phyloP scores from a whole-genome alignment of 2,329 filamentous ascomycete genomes.

The Penicillium sp. region DNA sequence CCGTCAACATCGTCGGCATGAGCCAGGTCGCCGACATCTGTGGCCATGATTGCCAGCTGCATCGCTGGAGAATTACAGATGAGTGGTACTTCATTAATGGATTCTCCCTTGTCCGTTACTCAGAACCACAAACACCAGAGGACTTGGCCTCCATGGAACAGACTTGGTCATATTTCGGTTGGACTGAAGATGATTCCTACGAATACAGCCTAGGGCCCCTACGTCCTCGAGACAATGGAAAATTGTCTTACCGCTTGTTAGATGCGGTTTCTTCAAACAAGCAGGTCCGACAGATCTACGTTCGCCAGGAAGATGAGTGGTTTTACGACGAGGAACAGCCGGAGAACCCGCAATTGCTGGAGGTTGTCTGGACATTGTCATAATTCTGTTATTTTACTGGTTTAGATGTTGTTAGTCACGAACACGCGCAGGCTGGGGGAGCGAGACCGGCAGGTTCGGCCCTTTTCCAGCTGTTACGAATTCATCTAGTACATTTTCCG shows the following conservation, averaged over 20 bases:
- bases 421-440: neutral
- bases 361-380: slow-evolving; percentile 21
- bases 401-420: neutral
- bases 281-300: slow-evolving; percentile 53
- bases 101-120: slow-evolving; percentile 54
- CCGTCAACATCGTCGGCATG: slow-evolving; percentile 45
- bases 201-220: slow-evolving; percentile 54
- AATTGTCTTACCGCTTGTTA: slow-evolving; percentile 51
- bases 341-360: slow-evolving; percentile 16
- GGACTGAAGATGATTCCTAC: slow-evolving; percentile 40
- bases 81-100: slow-evolving; percentile 54
- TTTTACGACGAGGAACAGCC: neutral
- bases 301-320: slow-evolving; percentile 31
- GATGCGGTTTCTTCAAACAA: slow-evolving; percentile 42
- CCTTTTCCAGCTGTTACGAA: neutral
- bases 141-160: slow-evolving; percentile 47
- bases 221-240: slow-evolving; percentile 38
- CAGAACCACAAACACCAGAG: slow-evolving; percentile 41
- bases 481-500: neutral
- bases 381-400: neutral
- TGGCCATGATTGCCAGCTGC: slow-evolving; percentile 53
- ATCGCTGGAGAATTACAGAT: slow-evolving; percentile 47
- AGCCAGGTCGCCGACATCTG: slow-evolving; percentile 48
- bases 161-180: slow-evolving; percentile 50
- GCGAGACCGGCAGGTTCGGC: neutral